Evolutionary conservation across 2,329 filamentous ascomycete genomes (phyloP), one percentile per base, ranked within the genome.

Genomic region (Emergomyces orientalis): DNA sequence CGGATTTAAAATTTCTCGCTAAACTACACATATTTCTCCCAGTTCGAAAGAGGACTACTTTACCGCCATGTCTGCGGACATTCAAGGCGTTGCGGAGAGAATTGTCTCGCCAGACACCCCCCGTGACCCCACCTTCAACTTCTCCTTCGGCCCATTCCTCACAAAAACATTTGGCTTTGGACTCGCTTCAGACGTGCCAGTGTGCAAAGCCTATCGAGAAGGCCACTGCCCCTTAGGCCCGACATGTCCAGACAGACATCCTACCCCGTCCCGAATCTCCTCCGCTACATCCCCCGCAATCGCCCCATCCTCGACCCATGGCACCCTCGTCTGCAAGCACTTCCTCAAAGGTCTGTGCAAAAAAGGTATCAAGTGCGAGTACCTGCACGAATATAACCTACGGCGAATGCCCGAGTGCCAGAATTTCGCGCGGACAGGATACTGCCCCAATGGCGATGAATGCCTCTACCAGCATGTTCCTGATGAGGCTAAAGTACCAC

Each of bases 321-420:
- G 75, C 37, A 84, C 80, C 59, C 86, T 97, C 19, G 93, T 99
- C 65, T 99, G 94, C 86, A 99, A 99, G 80, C 94, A 97, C 82
- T 97, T 94, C 87, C 86, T 97, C 72, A 90, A 95, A 67, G 93
- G 92, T 0, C 85, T 99, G 25, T 99, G 94, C 82, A 99, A 99
- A 75, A 97, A 97, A 78, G 94, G 93, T 71, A 88, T 97, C 73
- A 86, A 87, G 69, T 99, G 94, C 86, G 94, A 99, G 80, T 99
- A 97, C 72, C 82, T 97, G 58, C 94, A 99, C 82, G 94, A 97
- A 78, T 99, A 97, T 81, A 97, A 99, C 78, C 84, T 99, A 69
- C 87, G 94, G 67, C 92, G 94, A 76, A 97, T 97, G 91, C 92
- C 94, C 66, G 94, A 97, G 79, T 99, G 94, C 79, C 96, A 96